Percentiles rank a stretch among this genome's conserved stretches.
Evolutionary conservation across 169 alveolate genomes (phyloP).

Genomic region (Cryptosporidium sp.): DNA sequence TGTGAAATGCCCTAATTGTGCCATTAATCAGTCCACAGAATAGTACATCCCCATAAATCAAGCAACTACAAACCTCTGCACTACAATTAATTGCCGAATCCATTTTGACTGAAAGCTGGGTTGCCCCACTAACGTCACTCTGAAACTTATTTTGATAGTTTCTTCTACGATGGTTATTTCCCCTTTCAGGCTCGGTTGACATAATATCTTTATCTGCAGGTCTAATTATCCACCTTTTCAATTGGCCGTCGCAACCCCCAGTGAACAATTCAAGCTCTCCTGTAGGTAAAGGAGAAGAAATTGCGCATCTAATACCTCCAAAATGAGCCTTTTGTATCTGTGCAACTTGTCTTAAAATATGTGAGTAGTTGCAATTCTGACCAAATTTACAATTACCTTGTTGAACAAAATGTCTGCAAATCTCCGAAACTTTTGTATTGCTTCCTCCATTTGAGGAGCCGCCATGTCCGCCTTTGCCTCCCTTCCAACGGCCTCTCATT

Average conservation of each 20-base stretch:
- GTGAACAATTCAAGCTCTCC: conserved; percentile 73
- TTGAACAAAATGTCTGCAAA: conserved; percentile 71
- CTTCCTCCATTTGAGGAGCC: conserved; percentile 45
- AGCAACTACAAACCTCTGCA: conserved; percentile 75
- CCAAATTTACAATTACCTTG: conserved; percentile 75
- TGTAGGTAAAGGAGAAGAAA: conserved; percentile 65
- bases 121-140: conserved; percentile 69
- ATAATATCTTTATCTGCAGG: conserved; percentile 49
- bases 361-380: conserved; percentile 49
- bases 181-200: background rate
- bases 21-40: conserved; percentile 73
- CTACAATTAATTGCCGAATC: conserved; percentile 67
- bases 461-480: conserved; percentile 50
- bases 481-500: conserved; percentile 76
- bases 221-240: conserved; percentile 61
- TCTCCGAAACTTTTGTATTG: conserved; percentile 57
- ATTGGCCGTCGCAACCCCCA: conserved; percentile 73
- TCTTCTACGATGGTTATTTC: conserved; percentile 20
- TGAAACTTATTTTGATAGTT: conserved; percentile 52
- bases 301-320: conserved; percentile 75
- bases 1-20: conserved; percentile 67
- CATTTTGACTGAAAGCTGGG: conserved; percentile 55
- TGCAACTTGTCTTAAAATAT: conserved; percentile 65
- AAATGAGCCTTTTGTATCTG: conserved; percentile 59
- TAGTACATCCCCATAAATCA: conserved; percentile 70